Base-by-base conservation (phyloP, 371 early-diverging fungal genomes). In the Rhizopus stolonifer region DNA sequence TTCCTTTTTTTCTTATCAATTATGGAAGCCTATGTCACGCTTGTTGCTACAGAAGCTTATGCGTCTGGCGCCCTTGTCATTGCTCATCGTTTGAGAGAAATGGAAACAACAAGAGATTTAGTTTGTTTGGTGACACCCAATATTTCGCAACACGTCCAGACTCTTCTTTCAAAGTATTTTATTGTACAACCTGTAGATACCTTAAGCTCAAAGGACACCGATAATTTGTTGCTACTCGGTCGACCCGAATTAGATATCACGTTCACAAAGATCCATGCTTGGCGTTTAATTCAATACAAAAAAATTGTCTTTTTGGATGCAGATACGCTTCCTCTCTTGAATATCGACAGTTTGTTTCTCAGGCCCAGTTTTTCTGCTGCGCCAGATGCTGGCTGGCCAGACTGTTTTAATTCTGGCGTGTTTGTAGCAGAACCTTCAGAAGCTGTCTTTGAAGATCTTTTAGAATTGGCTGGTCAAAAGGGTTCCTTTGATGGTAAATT, bases 401-500 rank as follows among this genome's bases (percentile, higher is more conserved):
- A 95, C 64, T 91, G 92, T 57, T 97, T 97, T 78, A 97, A 97
- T 65, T 94, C 95, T 19, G 98, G 96, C 1, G 93, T 98, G 3
- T 91, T 98, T 82, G 88, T 94, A 21, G 62, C 83, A 13, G 67
- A 74, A 11, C 96, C 98, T 0, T 73, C 71, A 21, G 59, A 67
- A 10, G 68, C 60, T 10, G 69, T 76, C 1, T 92, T 75, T 54
- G 36, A 64, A 0, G 82, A 67, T 0, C 65, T 93, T 26, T 57
- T 78, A 19, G 61, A 67, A 21, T 52, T 82, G 50, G 88, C 91
- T 1, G 33, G 53, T 4, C 55, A 67, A 6, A 58, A 75, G 25
- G 91, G 89, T 3, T 83, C 87, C 15, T 92, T 91, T 76, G 95
- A 92, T 67, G 91, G 90, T 85, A 70, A 62, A 44, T 57, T 40